These are phyloP conservation scores for Acrodontium crateriforme DNA, from an alignment of 2,329 filamentous ascomycete species.

Conservation along the genomic window DNA sequence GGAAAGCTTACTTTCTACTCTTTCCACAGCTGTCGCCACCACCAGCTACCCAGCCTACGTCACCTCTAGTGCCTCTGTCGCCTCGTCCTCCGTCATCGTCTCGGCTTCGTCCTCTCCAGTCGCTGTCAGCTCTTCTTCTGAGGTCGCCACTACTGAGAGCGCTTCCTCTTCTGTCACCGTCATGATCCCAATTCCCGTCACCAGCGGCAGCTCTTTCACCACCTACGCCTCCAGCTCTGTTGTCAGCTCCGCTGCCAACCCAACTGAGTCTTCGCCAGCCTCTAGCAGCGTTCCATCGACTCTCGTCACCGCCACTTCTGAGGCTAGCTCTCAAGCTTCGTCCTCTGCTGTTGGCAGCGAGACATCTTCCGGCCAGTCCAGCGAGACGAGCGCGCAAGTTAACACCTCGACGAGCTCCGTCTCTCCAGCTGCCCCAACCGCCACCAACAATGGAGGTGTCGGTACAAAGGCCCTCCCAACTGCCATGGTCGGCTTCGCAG, in stretches of 20 bases:
- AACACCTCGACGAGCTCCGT: constrained; percentile 2
- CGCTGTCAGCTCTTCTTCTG: constrained; percentile 3
- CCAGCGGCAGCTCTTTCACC: constrained; percentile 5
- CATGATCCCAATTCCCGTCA: constrained; percentile 7
- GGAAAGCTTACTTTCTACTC: constrained; percentile 4
- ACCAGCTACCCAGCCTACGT: neutral
- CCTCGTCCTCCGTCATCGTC: constrained; percentile 3
- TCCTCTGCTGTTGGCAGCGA: neutral
- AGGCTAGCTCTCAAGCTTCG: constrained; percentile 1
- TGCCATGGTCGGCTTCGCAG: constrained; percentile 8
- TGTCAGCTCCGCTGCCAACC: neutral
- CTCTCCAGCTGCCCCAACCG: constrained; percentile 2
- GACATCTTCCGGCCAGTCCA: constrained; percentile 1
- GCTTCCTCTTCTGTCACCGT: constrained; percentile 9
- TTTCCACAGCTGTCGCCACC: constrained; percentile 3
- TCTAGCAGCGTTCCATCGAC: constrained; percentile 2
- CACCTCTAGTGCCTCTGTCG: constrained; percentile 1
- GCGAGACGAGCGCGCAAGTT: constrained; percentile 2
- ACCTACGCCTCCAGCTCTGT: constrained; percentile 3
- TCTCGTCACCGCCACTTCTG: constrained; percentile 3
- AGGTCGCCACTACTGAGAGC: neutral
- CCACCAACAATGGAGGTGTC: constrained; percentile 11
- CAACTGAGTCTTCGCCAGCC: constrained; percentile 3
- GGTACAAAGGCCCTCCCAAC: constrained; percentile 6
- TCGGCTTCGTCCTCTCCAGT: constrained; percentile 5